Evolutionary conservation across 352 stramenopile genomes (phyloP).

Genomic region (Phytophthora agathidicida): DNA sequence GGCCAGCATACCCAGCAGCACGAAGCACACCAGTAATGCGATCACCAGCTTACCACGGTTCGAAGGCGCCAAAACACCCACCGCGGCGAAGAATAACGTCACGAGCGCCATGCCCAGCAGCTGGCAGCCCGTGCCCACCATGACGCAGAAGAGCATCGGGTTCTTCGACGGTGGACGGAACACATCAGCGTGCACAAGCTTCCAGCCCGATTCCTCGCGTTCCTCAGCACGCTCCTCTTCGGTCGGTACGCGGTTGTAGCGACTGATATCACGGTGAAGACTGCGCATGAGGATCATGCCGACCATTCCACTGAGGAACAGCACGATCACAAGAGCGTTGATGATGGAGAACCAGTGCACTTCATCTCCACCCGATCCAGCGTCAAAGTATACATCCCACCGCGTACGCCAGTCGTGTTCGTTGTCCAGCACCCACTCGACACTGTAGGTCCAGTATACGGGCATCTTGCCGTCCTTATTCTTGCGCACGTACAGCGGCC

Average conservation of each 20-base stretch:
- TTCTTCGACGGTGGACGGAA: slow-evolving; percentile 96
- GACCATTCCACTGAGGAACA: slow-evolving; percentile 99
- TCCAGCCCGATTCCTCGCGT: slow-evolving; percentile 98
- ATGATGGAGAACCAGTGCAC: slow-evolving; percentile 99
- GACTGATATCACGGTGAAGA: slow-evolving; percentile 97
- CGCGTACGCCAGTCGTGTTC: slow-evolving; percentile 97
- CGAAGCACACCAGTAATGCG: slow-evolving; percentile 97
- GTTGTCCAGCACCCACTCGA: slow-evolving; percentile 96
- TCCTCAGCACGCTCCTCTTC: slow-evolving; percentile 98
- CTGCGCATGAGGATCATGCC: slow-evolving; percentile 99
- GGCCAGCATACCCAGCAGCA: slow-evolving; percentile 95
- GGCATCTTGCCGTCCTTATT: slow-evolving; percentile 83
- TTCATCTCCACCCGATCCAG: slow-evolving; percentile 89
- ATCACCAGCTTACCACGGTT: slow-evolving; percentile 99
- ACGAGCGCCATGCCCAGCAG: slow-evolving; percentile 95
- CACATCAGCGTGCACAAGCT: slow-evolving; percentile 99
- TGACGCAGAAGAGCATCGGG: slow-evolving; percentile 97
- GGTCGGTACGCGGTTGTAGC: slow-evolving; percentile 97
- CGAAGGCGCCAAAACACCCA: slow-evolving; percentile 96
- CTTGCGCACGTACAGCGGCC: slow-evolving; percentile 82
- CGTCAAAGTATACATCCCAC: slow-evolving; percentile 99
- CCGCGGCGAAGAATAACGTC: slow-evolving; percentile 97
- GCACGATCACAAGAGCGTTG: slow-evolving; percentile 99
- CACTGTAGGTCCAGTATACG: slow-evolving; percentile 97
- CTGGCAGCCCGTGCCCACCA: slow-evolving; percentile 98